These are phyloP conservation scores for Saturnispora sekii DNA, from an alignment of 805 yeast species.

Conservation along the genomic window DNA sequence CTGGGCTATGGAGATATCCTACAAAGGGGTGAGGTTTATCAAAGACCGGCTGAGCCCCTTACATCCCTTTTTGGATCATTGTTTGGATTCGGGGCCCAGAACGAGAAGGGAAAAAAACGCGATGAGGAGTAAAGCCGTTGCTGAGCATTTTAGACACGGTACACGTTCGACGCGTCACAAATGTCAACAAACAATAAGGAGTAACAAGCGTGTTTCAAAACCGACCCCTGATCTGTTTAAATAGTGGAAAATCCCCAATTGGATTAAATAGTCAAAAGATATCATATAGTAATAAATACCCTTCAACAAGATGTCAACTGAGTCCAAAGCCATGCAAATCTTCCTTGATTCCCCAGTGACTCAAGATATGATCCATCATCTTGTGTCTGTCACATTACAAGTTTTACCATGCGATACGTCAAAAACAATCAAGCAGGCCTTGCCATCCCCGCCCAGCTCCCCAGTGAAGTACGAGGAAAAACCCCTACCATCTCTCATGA, in stretches of 20 bases:
- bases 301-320: conserved; percentile 30
- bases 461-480: conserved; percentile 28
- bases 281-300: background rate
- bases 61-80: conserved; percentile 21
- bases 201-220: conserved; percentile 9
- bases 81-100: conserved; percentile 9
- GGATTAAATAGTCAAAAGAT: background rate
- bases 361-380: conserved; percentile 62
- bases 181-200: conserved; percentile 3
- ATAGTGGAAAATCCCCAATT: background rate
- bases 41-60: conserved; percentile 23
- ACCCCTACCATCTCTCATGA: conserved; percentile 59
- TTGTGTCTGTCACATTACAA: conserved; percentile 57
- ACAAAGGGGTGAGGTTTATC: conserved; percentile 20
- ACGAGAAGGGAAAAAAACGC: too few species aligned
- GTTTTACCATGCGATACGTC: conserved; percentile 52
- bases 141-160: background rate
- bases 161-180: conserved; percentile 3
- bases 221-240: background rate
- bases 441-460: conserved; percentile 25
- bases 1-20: conserved; percentile 17
- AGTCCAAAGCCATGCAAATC: conserved; percentile 44
- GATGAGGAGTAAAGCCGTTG: too few species aligned
- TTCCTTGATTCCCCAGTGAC: conserved; percentile 59
- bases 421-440: conserved; percentile 26